A percentile compares a stretch with the other conserved stretches of the same genome.
Evolutionary conservation across 257 asterid species (phyloP).

Genomic region (Fraxinus anomala): DNA sequence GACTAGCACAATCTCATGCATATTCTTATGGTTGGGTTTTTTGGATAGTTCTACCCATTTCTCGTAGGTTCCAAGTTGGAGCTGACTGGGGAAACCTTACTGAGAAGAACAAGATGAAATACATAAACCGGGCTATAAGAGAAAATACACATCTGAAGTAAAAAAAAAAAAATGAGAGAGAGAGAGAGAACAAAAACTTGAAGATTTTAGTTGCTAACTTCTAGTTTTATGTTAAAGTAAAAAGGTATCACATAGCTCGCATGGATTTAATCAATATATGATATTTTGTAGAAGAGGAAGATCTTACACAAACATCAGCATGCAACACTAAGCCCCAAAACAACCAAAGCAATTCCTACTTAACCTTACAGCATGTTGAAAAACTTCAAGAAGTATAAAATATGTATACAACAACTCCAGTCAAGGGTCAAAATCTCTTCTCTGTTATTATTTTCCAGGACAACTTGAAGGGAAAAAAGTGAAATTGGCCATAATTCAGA

Average conservation of each 20-base stretch:
- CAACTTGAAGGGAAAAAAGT: background rate
- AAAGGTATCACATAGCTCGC: background rate
- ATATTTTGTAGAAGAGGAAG: background rate
- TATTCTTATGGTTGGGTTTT: background rate
- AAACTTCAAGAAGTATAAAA: background rate
- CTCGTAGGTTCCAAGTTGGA: background rate
- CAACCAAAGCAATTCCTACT: background rate
- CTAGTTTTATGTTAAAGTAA: background rate
- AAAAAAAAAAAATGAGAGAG: too few relatives aligned
- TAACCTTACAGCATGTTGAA: slow-evolving; percentile 2
- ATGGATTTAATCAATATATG: slow-evolving; percentile 7
- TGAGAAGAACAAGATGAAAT: background rate
- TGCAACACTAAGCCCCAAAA: slow-evolving; percentile 1
- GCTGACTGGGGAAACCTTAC: background rate
- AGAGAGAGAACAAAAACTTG: background rate
- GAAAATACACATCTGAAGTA: background rate
- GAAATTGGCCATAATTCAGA: background rate
- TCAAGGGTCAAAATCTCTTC: slow-evolving; percentile 6
- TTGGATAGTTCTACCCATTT: background rate
- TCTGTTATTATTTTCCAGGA: background rate
- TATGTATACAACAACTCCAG: background rate
- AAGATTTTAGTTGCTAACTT: background rate
- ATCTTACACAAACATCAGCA: background rate
- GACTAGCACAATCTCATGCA: slow-evolving; percentile 5
- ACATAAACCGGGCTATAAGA: background rate